Conservation (phyloP, 2,329 filamentous ascomycete species). For the Phialocephala sp. region DNA sequence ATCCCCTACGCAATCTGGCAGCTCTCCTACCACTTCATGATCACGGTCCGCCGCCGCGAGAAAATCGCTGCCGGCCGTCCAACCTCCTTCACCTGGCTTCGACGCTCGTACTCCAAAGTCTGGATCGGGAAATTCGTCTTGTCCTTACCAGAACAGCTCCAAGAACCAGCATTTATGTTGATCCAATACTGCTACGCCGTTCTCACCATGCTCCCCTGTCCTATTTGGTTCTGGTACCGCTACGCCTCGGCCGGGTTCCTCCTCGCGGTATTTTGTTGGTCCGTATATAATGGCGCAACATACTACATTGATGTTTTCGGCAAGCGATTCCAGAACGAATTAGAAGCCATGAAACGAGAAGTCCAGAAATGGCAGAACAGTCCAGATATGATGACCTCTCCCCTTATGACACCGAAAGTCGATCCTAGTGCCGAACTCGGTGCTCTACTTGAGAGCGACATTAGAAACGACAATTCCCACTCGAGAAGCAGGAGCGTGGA, state of each 20-base stretch:
- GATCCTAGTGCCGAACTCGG: constrained; percentile 32
- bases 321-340: constrained; percentile 93
- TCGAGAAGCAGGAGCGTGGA: constrained; percentile 48
- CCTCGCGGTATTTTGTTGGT: constrained; percentile 86
- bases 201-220: constrained; percentile 91
- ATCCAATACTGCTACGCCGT: constrained; percentile 94
- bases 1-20: constrained; percentile 95
- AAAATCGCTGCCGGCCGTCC: constrained; percentile 95
- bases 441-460: constrained; percentile 26
- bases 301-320: constrained; percentile 99
- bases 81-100: constrained; percentile 97
- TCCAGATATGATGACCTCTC: constrained; percentile 53
- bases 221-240: constrained; percentile 90
- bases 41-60: constrained; percentile 90
- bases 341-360: constrained; percentile 87
- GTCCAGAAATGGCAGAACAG: constrained; percentile 84
- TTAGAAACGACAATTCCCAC: constrained; percentile 21
- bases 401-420: constrained; percentile 46
- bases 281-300: constrained; percentile 94
- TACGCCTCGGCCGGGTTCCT: constrained; percentile 82
- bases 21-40: constrained; percentile 89
- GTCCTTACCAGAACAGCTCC: constrained; percentile 73
- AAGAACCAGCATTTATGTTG: constrained; percentile 92
- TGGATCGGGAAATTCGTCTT: constrained; percentile 89
- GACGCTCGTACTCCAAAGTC: constrained; percentile 85